Conservation (phyloP, 2,329 filamentous ascomycete genomes). For the Colletotrichum sidae region DNA sequence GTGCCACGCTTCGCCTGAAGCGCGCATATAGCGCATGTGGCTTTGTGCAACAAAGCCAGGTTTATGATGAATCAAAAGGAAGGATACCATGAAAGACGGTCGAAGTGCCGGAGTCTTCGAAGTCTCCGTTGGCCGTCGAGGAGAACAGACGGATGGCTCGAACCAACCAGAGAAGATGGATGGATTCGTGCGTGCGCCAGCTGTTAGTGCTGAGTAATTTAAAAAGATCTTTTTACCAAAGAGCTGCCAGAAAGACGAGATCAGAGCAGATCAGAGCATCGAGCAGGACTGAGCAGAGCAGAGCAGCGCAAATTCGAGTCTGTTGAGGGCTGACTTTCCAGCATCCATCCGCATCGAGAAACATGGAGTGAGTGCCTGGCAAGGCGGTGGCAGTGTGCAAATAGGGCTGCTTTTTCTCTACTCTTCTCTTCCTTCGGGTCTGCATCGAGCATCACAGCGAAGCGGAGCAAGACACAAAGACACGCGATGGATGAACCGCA, state of each 20-base stretch:
- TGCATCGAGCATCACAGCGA: too few relatives aligned
- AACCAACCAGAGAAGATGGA: slow-evolving; percentile 3
- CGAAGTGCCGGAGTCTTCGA: slow-evolving; percentile 26
- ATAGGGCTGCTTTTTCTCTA: too few relatives aligned
- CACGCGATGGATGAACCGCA: too few relatives aligned
- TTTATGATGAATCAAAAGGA: slow-evolving; percentile 4
- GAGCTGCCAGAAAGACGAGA: too few relatives aligned
- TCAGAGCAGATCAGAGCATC: too few relatives aligned
- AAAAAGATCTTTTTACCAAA: neutral
- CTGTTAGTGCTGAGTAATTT: slow-evolving; percentile 31
- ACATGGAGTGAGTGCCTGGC: too few relatives aligned
- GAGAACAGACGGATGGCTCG: slow-evolving; percentile 19
- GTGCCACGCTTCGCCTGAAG: slow-evolving; percentile 4
- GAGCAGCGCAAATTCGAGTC: slow-evolving; percentile 1
- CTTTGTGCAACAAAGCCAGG: slow-evolving; percentile 23
- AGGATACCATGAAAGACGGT: neutral
- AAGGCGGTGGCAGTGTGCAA: too few relatives aligned
- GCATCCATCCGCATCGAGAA: too few relatives aligned
- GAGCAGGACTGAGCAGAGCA: neutral
- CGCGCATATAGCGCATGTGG: slow-evolving; percentile 10
- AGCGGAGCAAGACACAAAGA: too few relatives aligned
- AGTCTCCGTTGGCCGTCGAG: slow-evolving; percentile 23
- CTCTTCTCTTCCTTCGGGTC: too few relatives aligned
- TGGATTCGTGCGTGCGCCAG: slow-evolving; percentile 24
- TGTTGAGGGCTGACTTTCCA: neutral